phyloP scores from a whole-genome alignment of 2,329 filamentous ascomycete genomes.

The Aspergillus sp. region DNA sequence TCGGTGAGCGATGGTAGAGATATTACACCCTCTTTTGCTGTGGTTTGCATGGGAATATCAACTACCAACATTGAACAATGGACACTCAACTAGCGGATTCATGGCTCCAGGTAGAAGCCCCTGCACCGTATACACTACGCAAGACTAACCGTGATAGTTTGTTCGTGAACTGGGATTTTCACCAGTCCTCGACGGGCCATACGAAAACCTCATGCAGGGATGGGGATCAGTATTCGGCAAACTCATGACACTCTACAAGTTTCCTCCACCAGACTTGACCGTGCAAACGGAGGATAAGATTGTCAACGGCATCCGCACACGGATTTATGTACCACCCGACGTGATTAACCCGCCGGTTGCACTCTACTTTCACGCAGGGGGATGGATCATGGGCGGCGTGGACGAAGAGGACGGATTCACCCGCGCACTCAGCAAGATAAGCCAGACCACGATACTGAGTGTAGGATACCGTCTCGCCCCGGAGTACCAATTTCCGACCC shows the following conservation, averaged over 20 bases:
- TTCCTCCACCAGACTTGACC: constrained; percentile 1
- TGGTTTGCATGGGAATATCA: too few species aligned
- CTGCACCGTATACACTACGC: too few species aligned
- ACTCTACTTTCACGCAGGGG: constrained; percentile 16
- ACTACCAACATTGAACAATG: background rate
- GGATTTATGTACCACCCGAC: constrained; percentile 2
- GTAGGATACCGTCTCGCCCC: constrained; percentile 22
- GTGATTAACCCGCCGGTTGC: constrained; percentile 45
- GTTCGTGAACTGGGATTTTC: background rate
- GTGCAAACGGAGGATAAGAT: constrained; percentile 3
- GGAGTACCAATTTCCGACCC: constrained; percentile 13
- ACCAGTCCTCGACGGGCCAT: background rate
- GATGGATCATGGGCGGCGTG: constrained; percentile 15
- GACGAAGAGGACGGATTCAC: constrained; percentile 7
- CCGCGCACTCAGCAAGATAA: constrained; percentile 1
- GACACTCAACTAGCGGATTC: background rate
- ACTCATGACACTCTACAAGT: background rate
- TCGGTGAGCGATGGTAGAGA: background rate
- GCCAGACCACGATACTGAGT: background rate
- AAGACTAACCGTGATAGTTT: background rate
- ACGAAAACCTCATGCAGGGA: background rate
- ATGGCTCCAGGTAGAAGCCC: background rate
- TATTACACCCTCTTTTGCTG: background rate
- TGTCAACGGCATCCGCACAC: background rate
- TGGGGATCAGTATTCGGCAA: background rate